These are phyloP conservation scores for Crithidia expoeki DNA, from an alignment of 208 protist genomes.

Conservation along the genomic window DNA sequence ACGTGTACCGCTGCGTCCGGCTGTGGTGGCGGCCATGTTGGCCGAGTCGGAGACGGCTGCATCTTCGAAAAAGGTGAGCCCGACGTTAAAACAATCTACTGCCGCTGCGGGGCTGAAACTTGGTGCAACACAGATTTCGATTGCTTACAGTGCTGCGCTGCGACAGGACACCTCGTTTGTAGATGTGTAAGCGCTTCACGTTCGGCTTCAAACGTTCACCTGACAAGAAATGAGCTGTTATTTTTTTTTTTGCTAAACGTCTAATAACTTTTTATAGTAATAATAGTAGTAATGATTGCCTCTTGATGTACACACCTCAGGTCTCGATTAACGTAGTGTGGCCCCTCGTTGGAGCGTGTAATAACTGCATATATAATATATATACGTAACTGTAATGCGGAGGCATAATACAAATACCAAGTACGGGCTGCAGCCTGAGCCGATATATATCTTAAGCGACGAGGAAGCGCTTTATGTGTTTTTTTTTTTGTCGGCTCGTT, in stretches of 20 bases:
- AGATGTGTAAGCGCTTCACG: constrained; percentile 28
- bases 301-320: too few species aligned
- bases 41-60: not conserved
- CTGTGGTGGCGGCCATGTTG: constrained; percentile 39
- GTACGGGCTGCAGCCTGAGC: too few species aligned
- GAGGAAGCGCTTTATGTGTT: too few species aligned
- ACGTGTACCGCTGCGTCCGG: constrained; percentile 56
- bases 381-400: too few species aligned
- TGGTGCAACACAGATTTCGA: constrained; percentile 38
- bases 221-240: not conserved
- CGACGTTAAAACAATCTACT: not conserved
- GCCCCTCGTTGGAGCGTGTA: too few species aligned
- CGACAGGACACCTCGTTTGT: constrained; percentile 63
- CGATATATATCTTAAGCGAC: too few species aligned
- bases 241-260: not conserved
- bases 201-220: too few species aligned
- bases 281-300: too few species aligned
- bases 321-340: too few species aligned
- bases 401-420: too few species aligned
- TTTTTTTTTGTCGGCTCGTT: too few species aligned
- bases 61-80: not conserved
- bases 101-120: not conserved
- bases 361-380: too few species aligned
- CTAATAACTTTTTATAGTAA: not conserved
- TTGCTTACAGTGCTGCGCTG: constrained; percentile 60